A percentile compares a stretch with the other conserved stretches of the same genome.
These are phyloP conservation scores for Hypoxylon sp. DNA, from an alignment of 2,329 filamentous ascomycete species.

Conservation along the genomic window DNA sequence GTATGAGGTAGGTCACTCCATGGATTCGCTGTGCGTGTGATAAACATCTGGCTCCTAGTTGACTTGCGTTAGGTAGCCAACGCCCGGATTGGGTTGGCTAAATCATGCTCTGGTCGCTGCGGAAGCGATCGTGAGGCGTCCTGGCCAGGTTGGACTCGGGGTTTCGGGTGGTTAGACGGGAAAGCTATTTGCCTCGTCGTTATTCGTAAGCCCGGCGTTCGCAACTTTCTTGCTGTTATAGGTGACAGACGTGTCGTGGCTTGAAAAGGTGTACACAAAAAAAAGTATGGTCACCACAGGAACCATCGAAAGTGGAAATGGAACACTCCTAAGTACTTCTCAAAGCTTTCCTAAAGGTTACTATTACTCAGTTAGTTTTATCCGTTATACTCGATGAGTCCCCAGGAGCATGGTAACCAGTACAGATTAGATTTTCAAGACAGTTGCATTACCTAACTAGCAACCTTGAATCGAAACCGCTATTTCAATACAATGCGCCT, in stretches of 20 bases:
- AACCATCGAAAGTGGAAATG: slow-evolving; percentile 77
- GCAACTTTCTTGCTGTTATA: slow-evolving; percentile 72
- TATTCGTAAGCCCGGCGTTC: slow-evolving; percentile 72
- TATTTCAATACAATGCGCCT: slow-evolving; percentile 22
- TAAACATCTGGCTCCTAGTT: not conserved
- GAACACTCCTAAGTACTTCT: slow-evolving; percentile 73
- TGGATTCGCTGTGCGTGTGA: not conserved
- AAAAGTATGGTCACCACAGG: slow-evolving; percentile 70
- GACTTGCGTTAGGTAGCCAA: slow-evolving; percentile 55
- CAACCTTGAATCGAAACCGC: slow-evolving; percentile 14
- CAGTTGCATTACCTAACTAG: not conserved
- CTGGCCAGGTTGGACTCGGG: slow-evolving; percentile 69
- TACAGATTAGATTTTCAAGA: not conserved
- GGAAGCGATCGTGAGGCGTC: slow-evolving; percentile 65
- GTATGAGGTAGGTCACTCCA: slow-evolving; percentile 57
- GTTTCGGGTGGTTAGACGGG: slow-evolving; percentile 57
- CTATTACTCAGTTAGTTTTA: not conserved
- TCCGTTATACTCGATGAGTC: not conserved
- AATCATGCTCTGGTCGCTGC: slow-evolving; percentile 72
- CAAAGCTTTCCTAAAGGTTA: slow-evolving; percentile 61
- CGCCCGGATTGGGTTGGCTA: slow-evolving; percentile 80
- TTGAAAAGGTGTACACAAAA: slow-evolving; percentile 77
- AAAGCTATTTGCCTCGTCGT: slow-evolving; percentile 55
- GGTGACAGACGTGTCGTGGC: slow-evolving; percentile 73
- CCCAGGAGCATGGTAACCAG: not conserved